Conservation (phyloP, 2,329 filamentous ascomycete genomes). For the Apiospora saccharicola region DNA sequence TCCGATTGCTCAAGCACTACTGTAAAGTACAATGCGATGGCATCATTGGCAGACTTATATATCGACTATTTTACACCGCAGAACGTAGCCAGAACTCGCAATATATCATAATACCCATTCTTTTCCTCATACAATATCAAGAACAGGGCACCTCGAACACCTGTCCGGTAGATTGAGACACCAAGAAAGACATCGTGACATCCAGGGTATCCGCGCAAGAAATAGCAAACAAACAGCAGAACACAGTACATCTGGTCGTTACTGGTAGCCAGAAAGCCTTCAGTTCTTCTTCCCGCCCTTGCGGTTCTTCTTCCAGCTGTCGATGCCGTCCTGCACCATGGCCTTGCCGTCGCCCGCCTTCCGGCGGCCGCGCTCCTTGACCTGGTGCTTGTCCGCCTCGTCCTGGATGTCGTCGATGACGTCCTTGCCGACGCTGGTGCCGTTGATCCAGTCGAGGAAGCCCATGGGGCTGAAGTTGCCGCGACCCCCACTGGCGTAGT, state of each 20-base stretch:
- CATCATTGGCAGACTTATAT: background rate
- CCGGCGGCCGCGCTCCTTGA: slow-evolving; percentile 47
- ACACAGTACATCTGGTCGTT: background rate
- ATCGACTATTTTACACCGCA: background rate
- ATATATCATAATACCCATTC: background rate
- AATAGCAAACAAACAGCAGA: background rate
- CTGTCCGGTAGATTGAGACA: background rate
- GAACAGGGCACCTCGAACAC: background rate
- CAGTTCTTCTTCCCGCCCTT: slow-evolving; percentile 19
- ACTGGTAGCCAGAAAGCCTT: background rate
- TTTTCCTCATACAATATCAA: background rate
- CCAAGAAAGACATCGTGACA: background rate
- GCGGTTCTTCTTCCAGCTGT: slow-evolving; percentile 13
- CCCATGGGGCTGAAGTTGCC: slow-evolving; percentile 71
- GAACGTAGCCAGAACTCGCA: background rate
- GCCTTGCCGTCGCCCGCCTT: slow-evolving; percentile 9
- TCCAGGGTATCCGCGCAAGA: background rate
- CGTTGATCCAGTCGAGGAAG: slow-evolving; percentile 67
- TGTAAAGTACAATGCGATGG: no score
- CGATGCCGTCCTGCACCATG: slow-evolving; percentile 19
- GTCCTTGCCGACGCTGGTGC: slow-evolving; percentile 61
- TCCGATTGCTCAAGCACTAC: no score
- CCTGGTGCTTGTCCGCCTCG: slow-evolving; percentile 62
- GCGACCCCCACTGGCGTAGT: slow-evolving; percentile 62
- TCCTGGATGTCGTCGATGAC: slow-evolving; percentile 61